A percentile compares a stretch with the other conserved stretches of the same genome.
These are phyloP conservation scores for Cladochytrium replicatum DNA, from an alignment of 192 early-diverging fungal genomes.

Conservation along the genomic window DNA sequence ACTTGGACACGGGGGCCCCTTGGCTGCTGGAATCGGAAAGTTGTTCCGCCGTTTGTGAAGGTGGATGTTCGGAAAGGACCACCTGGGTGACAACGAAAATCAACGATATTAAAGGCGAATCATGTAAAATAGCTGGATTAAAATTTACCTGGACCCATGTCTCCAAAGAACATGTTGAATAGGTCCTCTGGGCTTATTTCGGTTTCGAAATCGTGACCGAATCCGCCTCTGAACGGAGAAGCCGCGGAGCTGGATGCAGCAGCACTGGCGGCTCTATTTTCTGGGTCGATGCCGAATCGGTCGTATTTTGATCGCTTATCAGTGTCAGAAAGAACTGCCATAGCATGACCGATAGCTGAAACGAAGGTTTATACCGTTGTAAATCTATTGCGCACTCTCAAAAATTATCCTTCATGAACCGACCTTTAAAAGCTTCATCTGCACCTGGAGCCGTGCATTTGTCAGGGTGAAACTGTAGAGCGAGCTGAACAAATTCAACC, in stretches of 20 bases:
- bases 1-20: slow-evolving; percentile 27
- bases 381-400: no score
- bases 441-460: slow-evolving; percentile 92
- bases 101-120: slow-evolving; percentile 4
- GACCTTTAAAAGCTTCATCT: slow-evolving; percentile 93
- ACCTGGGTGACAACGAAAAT: no score
- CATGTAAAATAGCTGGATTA: slow-evolving; percentile 25
- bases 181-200: slow-evolving; percentile 90
- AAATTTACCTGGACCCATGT: slow-evolving; percentile 47
- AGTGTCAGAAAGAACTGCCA: slow-evolving; percentile 74
- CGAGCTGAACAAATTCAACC: slow-evolving; percentile 65
- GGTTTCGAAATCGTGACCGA: no score
- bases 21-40: no score
- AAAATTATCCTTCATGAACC: no score
- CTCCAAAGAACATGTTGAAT: slow-evolving; percentile 93
- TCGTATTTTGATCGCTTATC: slow-evolving; percentile 83
- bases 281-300: slow-evolving; percentile 67
- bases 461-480: slow-evolving; percentile 90
- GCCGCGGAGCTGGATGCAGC: no score
- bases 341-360: slow-evolving; percentile 81
- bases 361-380: not conserved
- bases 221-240: no score
- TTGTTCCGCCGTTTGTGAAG: no score
- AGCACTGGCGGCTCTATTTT: no score
- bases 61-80: no score